phyloP scores from a whole-genome alignment of 441 rosid genomes.

The Mallotus japonicus region DNA sequence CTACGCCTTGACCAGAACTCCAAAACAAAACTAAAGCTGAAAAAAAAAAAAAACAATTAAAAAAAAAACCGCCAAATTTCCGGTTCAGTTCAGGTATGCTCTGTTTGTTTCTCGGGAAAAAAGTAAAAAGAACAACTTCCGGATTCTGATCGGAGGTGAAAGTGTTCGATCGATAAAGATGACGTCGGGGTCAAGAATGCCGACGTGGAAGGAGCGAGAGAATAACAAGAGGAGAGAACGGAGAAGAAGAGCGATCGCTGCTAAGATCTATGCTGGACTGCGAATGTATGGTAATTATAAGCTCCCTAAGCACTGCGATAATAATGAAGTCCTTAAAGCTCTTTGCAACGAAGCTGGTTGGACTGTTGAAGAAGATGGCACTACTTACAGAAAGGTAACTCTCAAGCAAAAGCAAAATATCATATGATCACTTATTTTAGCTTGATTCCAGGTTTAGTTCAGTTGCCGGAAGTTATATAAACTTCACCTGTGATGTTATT shows the following conservation, averaged over 20 bases:
- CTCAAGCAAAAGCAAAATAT: not conserved
- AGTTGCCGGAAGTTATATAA: not conserved
- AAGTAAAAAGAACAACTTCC: not conserved
- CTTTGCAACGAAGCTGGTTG: slow-evolving; percentile 98
- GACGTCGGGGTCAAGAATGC: slow-evolving; percentile 88
- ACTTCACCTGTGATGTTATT: not conserved
- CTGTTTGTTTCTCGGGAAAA: slow-evolving; percentile 32
- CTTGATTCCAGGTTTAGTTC: slow-evolving; percentile 4
- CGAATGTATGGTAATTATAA: slow-evolving; percentile 87
- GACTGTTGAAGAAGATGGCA: slow-evolving; percentile 96
- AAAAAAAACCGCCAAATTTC: slow-evolving; percentile 18
- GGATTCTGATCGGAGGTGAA: too few relatives aligned
- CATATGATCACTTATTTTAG: not conserved
- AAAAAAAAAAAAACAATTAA: slow-evolving; percentile 19
- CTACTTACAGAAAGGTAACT: slow-evolving; percentile 88
- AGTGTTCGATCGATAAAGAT: slow-evolving; percentile 24
- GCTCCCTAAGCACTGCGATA: slow-evolving; percentile 98
- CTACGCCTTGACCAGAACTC: slow-evolving; percentile 19
- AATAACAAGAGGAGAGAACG: slow-evolving; percentile 93
- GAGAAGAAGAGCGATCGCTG: slow-evolving; percentile 92
- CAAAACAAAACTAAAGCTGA: not conserved
- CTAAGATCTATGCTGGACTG: slow-evolving; percentile 89
- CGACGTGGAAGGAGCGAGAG: slow-evolving; percentile 98
- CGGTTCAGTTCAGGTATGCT: not conserved
- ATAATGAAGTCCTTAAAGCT: slow-evolving; percentile 96